These are phyloP conservation scores for Leccinum boreale DNA, from an alignment of 768 basidiomycete species.

Conservation along the genomic window DNA sequence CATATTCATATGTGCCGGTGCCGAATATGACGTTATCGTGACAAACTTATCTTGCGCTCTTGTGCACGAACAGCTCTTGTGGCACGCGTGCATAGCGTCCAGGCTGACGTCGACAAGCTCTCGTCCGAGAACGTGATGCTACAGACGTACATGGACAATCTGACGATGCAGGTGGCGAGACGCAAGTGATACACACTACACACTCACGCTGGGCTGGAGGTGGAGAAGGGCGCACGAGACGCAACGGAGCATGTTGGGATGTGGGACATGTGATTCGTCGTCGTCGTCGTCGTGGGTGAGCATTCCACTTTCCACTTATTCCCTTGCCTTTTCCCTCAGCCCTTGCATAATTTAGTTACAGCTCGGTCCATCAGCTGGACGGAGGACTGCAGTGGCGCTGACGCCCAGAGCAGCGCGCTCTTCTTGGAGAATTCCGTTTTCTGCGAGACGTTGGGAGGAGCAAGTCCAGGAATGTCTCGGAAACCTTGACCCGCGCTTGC, in stretches of 20 bases:
- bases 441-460: background rate
- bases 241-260: background rate
- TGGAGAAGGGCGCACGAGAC: background rate
- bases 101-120: slow-evolving; percentile 79
- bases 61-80: slow-evolving; percentile 49
- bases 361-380: background rate
- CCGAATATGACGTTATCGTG: background rate
- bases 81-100: slow-evolving; percentile 61
- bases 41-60: background rate
- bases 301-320: background rate
- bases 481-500: background rate
- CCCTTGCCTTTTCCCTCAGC: background rate
- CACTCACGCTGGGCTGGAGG: background rate
- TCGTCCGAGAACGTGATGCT: slow-evolving; percentile 75
- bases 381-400: background rate
- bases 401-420: background rate
- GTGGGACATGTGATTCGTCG: background rate
- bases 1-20: background rate
- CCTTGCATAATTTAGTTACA: background rate
- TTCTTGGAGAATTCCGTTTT: background rate
- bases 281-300: background rate
- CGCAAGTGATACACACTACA: slow-evolving; percentile 44
- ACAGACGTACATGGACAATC: slow-evolving; percentile 87
- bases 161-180: slow-evolving; percentile 85
- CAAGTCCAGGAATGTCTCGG: background rate